Evolutionary conservation across 1,284 basidiomycete genomes (phyloP), one percentile per base, ranked within the genome.

Genomic region (Cryptococcus maquisensis): DNA sequence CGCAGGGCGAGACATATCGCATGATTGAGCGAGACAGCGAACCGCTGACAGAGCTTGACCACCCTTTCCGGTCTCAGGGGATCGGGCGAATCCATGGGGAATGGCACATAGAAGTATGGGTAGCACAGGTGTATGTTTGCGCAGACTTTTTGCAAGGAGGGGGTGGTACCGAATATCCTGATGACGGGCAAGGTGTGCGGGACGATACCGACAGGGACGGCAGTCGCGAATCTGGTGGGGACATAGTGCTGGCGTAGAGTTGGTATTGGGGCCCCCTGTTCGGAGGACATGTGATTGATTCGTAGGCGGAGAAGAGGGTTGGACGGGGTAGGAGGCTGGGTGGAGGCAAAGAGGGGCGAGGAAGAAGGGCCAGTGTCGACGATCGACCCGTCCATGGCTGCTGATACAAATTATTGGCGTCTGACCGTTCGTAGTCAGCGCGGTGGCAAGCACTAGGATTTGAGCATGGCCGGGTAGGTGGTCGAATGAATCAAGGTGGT

Each of bases 121-220:
- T 79, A 81, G 36, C 75, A 78, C 21, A 91, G 85, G 76, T 98
- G 95, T 23, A 98, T 79, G 78, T 97, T 88, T 10, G 92, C 80
- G 69, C 92, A 95, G 37, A 90, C 83, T 67, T 86, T 88, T 69
- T 84, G 80, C 3, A 90, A 88, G 1, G 78, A 72, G 0, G 89
- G 88, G 1, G 90, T 89, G 16, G 85, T 80, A 16, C 95, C 95
- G 74, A 87, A 98, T 52, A 97, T 86, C 49, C 92, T 82, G 50
- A 98, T 80, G 3, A 93, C 81, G 13, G 94, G 94, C 16, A 87
- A 84, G 28, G 79, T 79, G 12, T 80, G 80, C 20, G 88, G 80
- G 4, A 76, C 52, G 7, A 61, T 47, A 0, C 75, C 75, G 0
- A 62, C 56, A 21, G 75, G 74, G n/a, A 75, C 63, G 1, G 74